These are phyloP conservation scores for Trifolium repens DNA, from an alignment of 306 rosid species.

Conservation along the genomic window DNA sequence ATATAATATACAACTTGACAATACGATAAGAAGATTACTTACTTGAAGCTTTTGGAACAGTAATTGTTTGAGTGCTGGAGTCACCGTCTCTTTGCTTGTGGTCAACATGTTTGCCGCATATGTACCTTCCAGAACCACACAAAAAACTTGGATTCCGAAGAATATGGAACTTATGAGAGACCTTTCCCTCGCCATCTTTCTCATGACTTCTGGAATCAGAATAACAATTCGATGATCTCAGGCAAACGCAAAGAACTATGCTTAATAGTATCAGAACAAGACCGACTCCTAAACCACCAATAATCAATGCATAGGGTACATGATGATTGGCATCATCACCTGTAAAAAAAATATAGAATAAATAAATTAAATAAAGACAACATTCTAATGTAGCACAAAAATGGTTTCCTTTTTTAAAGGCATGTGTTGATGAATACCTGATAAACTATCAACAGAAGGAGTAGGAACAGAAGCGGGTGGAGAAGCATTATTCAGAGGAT, in stretches of 20 bases:
- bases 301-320: conserved; percentile 82
- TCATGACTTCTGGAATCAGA: conserved; percentile 52
- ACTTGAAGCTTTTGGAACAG: conserved; percentile 75
- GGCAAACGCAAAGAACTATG: conserved; percentile 54
- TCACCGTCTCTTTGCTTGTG: conserved; percentile 73
- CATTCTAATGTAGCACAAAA: conserved; percentile 23
- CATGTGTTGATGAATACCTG: conserved; percentile 57
- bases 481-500: conserved; percentile 60
- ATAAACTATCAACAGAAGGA: conserved; percentile 47
- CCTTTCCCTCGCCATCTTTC: conserved; percentile 65
- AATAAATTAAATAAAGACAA: conserved; percentile 13
- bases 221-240: conserved; percentile 70
- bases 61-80: conserved; percentile 57
- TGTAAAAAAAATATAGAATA: conserved; percentile 43
- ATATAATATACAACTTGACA: conserved; percentile 11
- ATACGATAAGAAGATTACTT: conserved; percentile 37
- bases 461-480: conserved; percentile 68
- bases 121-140: conserved; percentile 88
- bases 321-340: conserved; percentile 61
- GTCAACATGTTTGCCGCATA: conserved; percentile 67
- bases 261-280: conserved; percentile 66
- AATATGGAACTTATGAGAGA: conserved; percentile 77
- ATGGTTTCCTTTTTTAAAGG: not conserved
- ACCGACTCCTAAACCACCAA: conserved; percentile 77
- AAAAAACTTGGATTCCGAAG: conserved; percentile 88